Base-by-base conservation (phyloP, 176 grass and related monocot species). In the Alloteropsis semialata region DNA sequence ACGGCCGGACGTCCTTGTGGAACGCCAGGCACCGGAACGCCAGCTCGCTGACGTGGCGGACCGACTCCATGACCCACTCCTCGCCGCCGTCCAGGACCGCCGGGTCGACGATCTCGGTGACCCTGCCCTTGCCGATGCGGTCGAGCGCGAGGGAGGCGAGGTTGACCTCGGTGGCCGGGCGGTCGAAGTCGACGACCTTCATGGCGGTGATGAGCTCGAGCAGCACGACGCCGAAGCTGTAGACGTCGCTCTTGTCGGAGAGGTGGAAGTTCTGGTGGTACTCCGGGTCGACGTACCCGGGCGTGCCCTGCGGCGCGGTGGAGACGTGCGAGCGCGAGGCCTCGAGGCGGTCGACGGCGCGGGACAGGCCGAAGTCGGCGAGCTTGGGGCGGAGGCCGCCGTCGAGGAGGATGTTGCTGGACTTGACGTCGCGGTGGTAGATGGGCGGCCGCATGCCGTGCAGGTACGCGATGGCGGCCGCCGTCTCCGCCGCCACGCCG, bases 221-320 rank as follows among this genome's bases (percentile, higher is more conserved):
- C 9, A 99, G 96, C n/a, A 99, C 96, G 15, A 99, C 96, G 34
- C 96, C 96, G 72, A 99, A 99, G 83, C 96, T 99, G 85, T 99
- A 99, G 3, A 99, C 96, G 84, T 99, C 96, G 70, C 96, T 96
- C 85, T 96, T 96, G 73, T 96, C 93, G 34, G 91, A 92, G 51
- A 99, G 88, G 75, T 99, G 96, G 81, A 99, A 99, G 68, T 84
- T 87, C 82, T 96, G 93, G 84, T 94, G 96, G 81, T 96, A 99
- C 70, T 96, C 86, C 43, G 96, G 96, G 81, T 99, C 96, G 18
- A 99, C 76, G 76, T 99, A 99, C n/a, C 96, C 96, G 0, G 89
- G 91, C 13, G 96, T 99, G 67, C 96, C 96, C 90, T 99, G 96
- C 58, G 96, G 96, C 74, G 93, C 96, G 0, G 93, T 99, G 27